Evolutionary conservation across 2,329 filamentous ascomycete species (phyloP).

Genomic region (Ceratocystiopsis minuta): DNA sequence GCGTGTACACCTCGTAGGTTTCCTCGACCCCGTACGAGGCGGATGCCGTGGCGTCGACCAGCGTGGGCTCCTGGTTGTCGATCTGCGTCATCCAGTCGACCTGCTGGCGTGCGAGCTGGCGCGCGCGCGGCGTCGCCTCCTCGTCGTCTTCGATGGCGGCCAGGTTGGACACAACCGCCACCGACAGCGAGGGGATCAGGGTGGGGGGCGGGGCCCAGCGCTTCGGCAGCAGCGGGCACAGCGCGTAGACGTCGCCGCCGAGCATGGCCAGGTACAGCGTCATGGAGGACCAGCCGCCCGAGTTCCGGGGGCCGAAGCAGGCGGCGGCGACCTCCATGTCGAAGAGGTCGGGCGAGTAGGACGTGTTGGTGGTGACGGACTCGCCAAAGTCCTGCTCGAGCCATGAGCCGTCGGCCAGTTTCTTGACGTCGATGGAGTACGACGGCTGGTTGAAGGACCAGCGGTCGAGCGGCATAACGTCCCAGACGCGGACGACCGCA

Average conservation of each 20-base stretch:
- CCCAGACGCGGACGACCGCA: slow-evolving; percentile 79
- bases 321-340: slow-evolving; percentile 91
- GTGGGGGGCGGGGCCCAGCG: slow-evolving; percentile 68
- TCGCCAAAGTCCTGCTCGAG: slow-evolving; percentile 71
- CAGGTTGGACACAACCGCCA: slow-evolving; percentile 62
- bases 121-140: slow-evolving; percentile 30
- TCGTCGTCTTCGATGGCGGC: slow-evolving; percentile 43
- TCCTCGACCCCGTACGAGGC: slow-evolving; percentile 26
- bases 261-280: slow-evolving; percentile 95
- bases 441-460: slow-evolving; percentile 76
- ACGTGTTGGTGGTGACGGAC: slow-evolving; percentile 56
- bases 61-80: slow-evolving; percentile 41
- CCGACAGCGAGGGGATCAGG: slow-evolving; percentile 63
- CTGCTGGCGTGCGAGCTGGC: slow-evolving; percentile 43
- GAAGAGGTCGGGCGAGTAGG: slow-evolving; percentile 73
- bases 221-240: slow-evolving; percentile 75
- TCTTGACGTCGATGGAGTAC: slow-evolving; percentile 73
- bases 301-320: slow-evolving; percentile 49
- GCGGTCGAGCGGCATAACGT: slow-evolving; percentile 64
- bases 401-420: slow-evolving; percentile 68
- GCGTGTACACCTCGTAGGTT: slow-evolving; percentile 34
- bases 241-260: slow-evolving; percentile 78
- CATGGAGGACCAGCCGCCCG: slow-evolving; percentile 87
- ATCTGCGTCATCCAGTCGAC: slow-evolving; percentile 50
- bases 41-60: slow-evolving; percentile 22